Conservation (phyloP, 306 rosid species). For the Lupinus albus region DNA sequence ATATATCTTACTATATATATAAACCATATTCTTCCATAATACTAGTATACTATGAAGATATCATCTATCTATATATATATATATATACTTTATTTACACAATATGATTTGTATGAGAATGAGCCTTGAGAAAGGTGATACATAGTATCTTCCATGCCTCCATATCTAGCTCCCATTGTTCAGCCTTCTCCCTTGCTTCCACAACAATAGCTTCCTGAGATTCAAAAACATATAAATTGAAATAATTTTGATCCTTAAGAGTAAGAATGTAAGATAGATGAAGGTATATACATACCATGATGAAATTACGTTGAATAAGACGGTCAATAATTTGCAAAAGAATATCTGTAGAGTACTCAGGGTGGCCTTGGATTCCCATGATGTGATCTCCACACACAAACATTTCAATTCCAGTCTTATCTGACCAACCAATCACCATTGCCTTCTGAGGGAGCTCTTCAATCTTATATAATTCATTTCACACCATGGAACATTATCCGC, state of each 20-base stretch:
- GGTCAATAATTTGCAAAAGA: constrained; percentile 79
- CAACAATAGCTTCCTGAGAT: constrained; percentile 51
- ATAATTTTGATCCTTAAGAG: not conserved
- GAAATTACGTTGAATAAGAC: constrained; percentile 52
- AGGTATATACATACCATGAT: constrained; percentile 69
- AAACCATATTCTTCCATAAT: not conserved
- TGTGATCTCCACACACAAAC: constrained; percentile 79
- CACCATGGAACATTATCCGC: no score
- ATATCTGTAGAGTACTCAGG: constrained; percentile 90
- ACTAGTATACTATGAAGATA: not conserved
- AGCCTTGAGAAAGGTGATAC: constrained; percentile 74
- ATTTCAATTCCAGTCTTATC: constrained; percentile 88
- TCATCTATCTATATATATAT: no score
- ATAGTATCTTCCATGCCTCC: constrained; percentile 77
- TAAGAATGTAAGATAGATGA: no score
- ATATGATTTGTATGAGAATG: no score
- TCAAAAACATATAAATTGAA: not conserved
- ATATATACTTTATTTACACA: no score
- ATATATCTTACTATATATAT: not conserved
- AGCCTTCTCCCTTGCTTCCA: constrained; percentile 56
- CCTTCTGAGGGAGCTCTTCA: constrained; percentile 73
- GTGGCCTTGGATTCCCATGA: constrained; percentile 96
- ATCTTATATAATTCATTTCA: constrained; percentile 46
- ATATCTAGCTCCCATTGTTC: constrained; percentile 61
- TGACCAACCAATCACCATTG: constrained; percentile 82